Percentiles rank a stretch among this genome's conserved stretches.
Evolutionary conservation across 495 filamentous ascomycete species (phyloP).

Genomic region (Hypomontagnella monticulosa): DNA sequence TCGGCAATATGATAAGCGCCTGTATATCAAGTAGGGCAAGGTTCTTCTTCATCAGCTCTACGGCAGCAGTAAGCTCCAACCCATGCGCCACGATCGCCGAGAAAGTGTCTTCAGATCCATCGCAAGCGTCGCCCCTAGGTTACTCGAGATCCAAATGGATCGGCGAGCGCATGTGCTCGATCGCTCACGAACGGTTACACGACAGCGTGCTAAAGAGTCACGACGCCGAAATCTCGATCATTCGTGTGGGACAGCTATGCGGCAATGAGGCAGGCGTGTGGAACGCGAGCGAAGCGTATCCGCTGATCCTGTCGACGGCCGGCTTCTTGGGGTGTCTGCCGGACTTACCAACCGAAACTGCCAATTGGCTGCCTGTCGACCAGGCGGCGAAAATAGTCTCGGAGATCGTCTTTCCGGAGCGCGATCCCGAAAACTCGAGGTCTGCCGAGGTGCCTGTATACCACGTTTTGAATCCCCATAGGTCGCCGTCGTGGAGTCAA

Average conservation of each 20-base stretch:
- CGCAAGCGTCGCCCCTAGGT: slow-evolving; percentile 61
- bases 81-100: slow-evolving; percentile 55
- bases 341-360: slow-evolving; percentile 54
- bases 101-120: slow-evolving; percentile 56
- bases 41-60: slow-evolving; percentile 64
- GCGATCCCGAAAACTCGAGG: background rate
- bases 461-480: slow-evolving; percentile 61
- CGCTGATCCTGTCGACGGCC: slow-evolving; percentile 64
- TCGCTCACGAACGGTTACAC: slow-evolving; percentile 36
- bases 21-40: slow-evolving; percentile 54
- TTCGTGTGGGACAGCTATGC: slow-evolving; percentile 69
- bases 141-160: slow-evolving; percentile 69
- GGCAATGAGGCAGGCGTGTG: slow-evolving; percentile 63
- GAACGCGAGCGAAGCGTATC: slow-evolving; percentile 67
- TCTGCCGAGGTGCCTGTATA: slow-evolving; percentile 47
- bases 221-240: slow-evolving; percentile 52
- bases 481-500: slow-evolving; percentile 52
- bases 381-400: slow-evolving; percentile 61
- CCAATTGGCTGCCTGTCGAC: slow-evolving; percentile 67
- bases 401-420: slow-evolving; percentile 43
- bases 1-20: slow-evolving; percentile 63
- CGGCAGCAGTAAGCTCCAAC: slow-evolving; percentile 54
- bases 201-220: background rate
- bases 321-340: slow-evolving; percentile 62
- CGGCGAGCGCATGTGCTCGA: slow-evolving; percentile 61